Evolutionary conservation across 2,329 filamentous ascomycete species (phyloP), one percentile per base, ranked within the genome.

Genomic region (Aspergillus persii): DNA sequence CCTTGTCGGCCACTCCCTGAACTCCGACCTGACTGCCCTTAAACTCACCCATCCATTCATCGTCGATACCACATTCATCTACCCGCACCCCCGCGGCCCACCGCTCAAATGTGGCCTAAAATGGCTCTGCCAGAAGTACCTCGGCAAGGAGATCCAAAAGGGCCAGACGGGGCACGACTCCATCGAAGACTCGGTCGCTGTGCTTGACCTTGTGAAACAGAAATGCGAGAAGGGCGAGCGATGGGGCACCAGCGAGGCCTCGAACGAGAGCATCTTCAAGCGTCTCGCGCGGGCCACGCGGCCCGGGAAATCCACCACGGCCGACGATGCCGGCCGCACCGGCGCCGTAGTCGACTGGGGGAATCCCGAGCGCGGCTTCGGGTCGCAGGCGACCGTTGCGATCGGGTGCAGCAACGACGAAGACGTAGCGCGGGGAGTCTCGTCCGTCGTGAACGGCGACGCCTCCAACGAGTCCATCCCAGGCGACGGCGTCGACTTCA

Each of bases 141-240:
- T 98, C 18, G 84, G 84, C 54, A 89, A 91, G 58, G 90, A 96
- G 73, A 96, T 99, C 55, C 95, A 99, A 72, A 92, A 90, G 68
- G 89, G 89, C 53, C 80, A 81, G 15, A 81, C 82, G 15, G 95
- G 95, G 15, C 95, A 99, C 73, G 89, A 98, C 80, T 95, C 91
- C 59, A 84, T 96, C 63, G 95, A 99, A 75, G 95, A 99, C 74
- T 92, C 95, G 12, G 88, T 84, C 64, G 92, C 95, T 2, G 96
- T 92, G 64, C 86, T 99, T 12, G 93, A 98, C 69, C 87, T 99
- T 1, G 87, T 98, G 51, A 96, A 95, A 76, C 89, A 94, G 71
- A 99, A 99, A 75, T 97, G 94, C 74, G 93, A 98, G 74, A 95
- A 91, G 76, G 95, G 95, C 46, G 90, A 90, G 64, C 77, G 81